Evolutionary conservation across 371 early-diverging fungal genomes (phyloP).

Genomic region (Mucor plumbeus): DNA sequence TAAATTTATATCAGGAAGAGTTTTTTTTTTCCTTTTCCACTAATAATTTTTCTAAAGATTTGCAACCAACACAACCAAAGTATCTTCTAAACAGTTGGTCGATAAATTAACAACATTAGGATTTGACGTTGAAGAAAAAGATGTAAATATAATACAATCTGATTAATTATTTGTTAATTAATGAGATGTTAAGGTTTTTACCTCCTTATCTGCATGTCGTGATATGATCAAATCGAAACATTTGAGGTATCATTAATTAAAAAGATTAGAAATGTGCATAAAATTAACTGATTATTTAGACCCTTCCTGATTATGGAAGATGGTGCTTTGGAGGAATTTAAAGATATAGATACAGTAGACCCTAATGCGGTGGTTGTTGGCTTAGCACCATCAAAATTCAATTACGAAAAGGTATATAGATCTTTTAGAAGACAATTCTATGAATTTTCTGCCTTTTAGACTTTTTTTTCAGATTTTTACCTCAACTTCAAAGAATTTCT

Average conservation of each 20-base stretch:
- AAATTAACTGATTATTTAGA: conserved; percentile 28
- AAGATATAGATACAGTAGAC: conserved; percentile 52
- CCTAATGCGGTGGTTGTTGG: conserved; percentile 87
- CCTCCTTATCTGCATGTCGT: conserved; percentile 79
- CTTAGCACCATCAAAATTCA: conserved; percentile 75
- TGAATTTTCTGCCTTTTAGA: too few relatives aligned
- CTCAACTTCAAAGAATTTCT: too few relatives aligned
- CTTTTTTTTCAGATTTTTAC: too few relatives aligned
- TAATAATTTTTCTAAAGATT: conserved; percentile 43
- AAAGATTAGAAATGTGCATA: not conserved
- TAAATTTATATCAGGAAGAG: too few relatives aligned
- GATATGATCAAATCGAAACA: conserved; percentile 56
- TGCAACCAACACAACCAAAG: conserved; percentile 87
- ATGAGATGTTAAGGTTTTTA: conserved; percentile 63
- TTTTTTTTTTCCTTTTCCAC: not conserved
- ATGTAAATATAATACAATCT: conserved; percentile 40
- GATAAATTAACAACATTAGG: conserved; percentile 64
- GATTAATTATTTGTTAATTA: not conserved
- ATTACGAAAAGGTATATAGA: conserved; percentile 65
- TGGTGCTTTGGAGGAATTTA: conserved; percentile 76
- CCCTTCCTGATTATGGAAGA: conserved; percentile 80
- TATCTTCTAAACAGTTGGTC: conserved; percentile 61
- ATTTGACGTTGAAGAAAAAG: conserved; percentile 66
- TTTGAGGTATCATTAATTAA: conserved; percentile 41
- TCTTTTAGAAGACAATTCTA: not conserved